A percentile compares a stretch with the other conserved stretches of the same genome.
These are phyloP conservation scores for Aureobasidium uvarum DNA, from an alignment of 2,329 filamentous ascomycete species.

Conservation along the genomic window DNA sequence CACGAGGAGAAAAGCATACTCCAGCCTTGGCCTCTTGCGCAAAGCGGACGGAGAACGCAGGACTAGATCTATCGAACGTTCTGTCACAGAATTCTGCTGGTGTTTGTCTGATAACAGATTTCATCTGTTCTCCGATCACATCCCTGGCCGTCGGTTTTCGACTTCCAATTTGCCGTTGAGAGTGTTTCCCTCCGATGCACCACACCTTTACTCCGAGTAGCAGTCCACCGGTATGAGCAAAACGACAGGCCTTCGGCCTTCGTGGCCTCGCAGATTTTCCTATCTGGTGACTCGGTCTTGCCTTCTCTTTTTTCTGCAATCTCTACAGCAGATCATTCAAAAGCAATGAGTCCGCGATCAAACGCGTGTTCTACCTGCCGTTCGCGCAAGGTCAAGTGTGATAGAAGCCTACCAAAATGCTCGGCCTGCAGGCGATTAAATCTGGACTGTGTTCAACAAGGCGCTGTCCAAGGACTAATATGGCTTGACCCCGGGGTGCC, in stretches of 20 bases:
- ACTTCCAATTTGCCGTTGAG: slow-evolving; percentile 24
- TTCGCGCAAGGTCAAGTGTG: slow-evolving; percentile 25
- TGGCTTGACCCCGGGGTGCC: slow-evolving; percentile 22
- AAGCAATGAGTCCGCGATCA: slow-evolving; percentile 17
- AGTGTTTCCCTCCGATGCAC: neutral
- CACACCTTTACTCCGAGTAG: slow-evolving; percentile 21
- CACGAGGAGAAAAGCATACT: slow-evolving; percentile 15
- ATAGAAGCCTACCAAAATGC: slow-evolving; percentile 23
- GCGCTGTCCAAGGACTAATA: slow-evolving; percentile 23
- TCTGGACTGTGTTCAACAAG: slow-evolving; percentile 25
- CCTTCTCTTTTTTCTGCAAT: slow-evolving; percentile 19
- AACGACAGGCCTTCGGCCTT: slow-evolving; percentile 23
- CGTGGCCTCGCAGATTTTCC: slow-evolving; percentile 20
- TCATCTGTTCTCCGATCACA: neutral
- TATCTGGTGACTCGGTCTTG: slow-evolving; percentile 21
- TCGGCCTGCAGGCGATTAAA: slow-evolving; percentile 24
- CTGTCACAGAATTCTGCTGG: neutral
- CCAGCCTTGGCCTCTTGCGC: slow-evolving; percentile 5
- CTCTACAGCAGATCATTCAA: slow-evolving; percentile 12
- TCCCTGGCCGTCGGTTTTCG: slow-evolving; percentile 14
- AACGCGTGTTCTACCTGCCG: slow-evolving; percentile 26
- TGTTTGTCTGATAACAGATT: neutral
- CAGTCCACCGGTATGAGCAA: slow-evolving; percentile 24
- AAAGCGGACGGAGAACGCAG: neutral
- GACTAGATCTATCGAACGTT: neutral